phyloP scores from a whole-genome alignment of 345 rosid species.

The Eucalyptus sideroxylon region DNA sequence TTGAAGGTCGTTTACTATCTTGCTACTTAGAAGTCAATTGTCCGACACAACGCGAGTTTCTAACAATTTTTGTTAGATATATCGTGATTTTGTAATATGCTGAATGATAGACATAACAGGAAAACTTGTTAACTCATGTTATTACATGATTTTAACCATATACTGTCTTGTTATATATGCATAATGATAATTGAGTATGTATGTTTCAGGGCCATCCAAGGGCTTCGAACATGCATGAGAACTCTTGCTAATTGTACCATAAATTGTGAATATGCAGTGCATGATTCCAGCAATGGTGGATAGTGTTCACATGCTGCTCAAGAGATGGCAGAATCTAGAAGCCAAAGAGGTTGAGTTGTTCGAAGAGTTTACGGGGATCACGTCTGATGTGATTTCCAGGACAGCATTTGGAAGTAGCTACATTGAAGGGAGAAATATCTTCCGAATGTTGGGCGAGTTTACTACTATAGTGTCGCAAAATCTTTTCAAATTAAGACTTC shows the following conservation, averaged over 20 bases:
- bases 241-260: background rate
- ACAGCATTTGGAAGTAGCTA: constrained; percentile 41
- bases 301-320: constrained; percentile 24
- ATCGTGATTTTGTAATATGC: too few species aligned
- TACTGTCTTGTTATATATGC: too few species aligned
- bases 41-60: background rate
- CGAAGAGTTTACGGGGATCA: constrained; percentile 15
- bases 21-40: background rate
- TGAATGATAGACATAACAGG: too few species aligned
- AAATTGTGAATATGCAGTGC: background rate
- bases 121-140: too few species aligned
- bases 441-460: constrained; percentile 10
- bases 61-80: background rate
- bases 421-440: constrained; percentile 22
- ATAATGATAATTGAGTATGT: too few species aligned
- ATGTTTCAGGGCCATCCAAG: too few species aligned
- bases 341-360: constrained; percentile 23
- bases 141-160: too few species aligned
- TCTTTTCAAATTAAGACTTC: background rate
- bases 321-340: constrained; percentile 19
- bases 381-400: constrained; percentile 31
- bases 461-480: background rate
- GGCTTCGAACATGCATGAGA: background rate
- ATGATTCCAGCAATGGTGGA: constrained; percentile 21
- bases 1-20: constrained; percentile 3